phyloP scores from a whole-genome alignment of 2,329 filamentous ascomycete genomes.

The Alternaria arbusti region DNA sequence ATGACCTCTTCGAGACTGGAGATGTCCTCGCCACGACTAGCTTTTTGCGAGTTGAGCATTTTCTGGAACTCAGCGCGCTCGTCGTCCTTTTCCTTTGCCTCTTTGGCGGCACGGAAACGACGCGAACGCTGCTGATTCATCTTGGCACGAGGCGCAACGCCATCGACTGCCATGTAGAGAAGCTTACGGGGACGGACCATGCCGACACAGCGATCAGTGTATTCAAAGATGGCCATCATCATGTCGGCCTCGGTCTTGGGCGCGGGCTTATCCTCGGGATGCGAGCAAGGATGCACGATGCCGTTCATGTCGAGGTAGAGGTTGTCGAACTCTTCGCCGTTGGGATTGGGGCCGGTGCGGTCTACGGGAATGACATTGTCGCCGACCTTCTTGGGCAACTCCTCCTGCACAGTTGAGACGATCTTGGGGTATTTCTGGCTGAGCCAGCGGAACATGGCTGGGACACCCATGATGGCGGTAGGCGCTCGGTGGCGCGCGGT shows the following conservation, averaged over 20 bases:
- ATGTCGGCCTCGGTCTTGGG: conserved; percentile 97
- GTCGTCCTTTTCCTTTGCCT: conserved; percentile 91
- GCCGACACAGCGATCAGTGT: conserved; percentile 97
- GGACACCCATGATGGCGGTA: conserved; percentile 78
- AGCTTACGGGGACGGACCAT: conserved; percentile 97
- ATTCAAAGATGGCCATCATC: conserved; percentile 98
- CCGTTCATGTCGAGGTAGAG: conserved; percentile 99
- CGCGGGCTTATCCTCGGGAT: conserved; percentile 90
- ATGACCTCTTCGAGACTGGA: conserved; percentile 66
- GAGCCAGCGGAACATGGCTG: conserved; percentile 94
- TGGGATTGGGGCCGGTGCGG: conserved; percentile 84
- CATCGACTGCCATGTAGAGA: conserved; percentile 97
- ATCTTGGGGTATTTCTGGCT: conserved; percentile 98
- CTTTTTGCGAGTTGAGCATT: conserved; percentile 78
- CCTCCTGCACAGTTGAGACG: conserved; percentile 87
- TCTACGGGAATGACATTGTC: conserved; percentile 86
- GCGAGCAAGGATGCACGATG: conserved; percentile 97
- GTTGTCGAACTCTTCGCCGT: conserved; percentile 97
- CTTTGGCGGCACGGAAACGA: conserved; percentile 91
- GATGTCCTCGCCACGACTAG: conserved; percentile 58
- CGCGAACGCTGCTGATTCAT: conserved; percentile 99
- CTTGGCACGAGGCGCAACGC: conserved; percentile 95
- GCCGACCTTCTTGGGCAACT: conserved; percentile 81
- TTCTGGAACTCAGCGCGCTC: conserved; percentile 89
- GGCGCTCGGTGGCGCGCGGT: conserved; percentile 26